phyloP scores from a whole-genome alignment of 495 filamentous ascomycete genomes.

The Darksidea phi region DNA sequence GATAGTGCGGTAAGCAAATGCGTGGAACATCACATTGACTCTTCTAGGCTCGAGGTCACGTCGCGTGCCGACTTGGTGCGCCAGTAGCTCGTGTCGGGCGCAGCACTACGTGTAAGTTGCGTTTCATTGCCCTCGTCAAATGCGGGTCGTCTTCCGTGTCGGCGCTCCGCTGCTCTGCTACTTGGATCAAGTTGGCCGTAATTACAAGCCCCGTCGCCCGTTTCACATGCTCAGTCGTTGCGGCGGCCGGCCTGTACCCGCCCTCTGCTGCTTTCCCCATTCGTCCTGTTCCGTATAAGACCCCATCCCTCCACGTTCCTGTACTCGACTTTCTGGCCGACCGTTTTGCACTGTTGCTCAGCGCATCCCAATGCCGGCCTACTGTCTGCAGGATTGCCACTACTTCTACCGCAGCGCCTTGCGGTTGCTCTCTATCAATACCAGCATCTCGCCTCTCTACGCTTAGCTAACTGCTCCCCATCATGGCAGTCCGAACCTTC shows the following conservation, averaged over 20 bases:
- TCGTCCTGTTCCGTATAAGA: conserved; percentile 37
- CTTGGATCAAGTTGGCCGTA: conserved; percentile 26
- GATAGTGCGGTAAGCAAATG: conserved; percentile 24
- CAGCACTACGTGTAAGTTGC: conserved; percentile 32
- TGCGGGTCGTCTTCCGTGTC: conserved; percentile 31
- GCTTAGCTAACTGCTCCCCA: conserved; percentile 51
- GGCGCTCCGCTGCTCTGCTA: conserved; percentile 28
- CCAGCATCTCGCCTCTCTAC: conserved; percentile 70
- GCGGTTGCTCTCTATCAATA: conserved; percentile 76
- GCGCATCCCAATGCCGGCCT: conserved; percentile 64
- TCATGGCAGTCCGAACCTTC: conserved; percentile 50
- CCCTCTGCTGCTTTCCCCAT: conserved; percentile 32
- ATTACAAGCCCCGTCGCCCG: conserved; percentile 33
- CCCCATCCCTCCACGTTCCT: conserved; percentile 11
- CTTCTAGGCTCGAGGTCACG: conserved; percentile 21
- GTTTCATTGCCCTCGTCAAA: conserved; percentile 27
- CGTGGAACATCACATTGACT: conserved; percentile 28
- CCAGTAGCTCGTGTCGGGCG: conserved; percentile 4
- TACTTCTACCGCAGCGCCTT: conserved; percentile 88
- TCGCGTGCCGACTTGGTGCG: neutral
- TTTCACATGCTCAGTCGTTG: conserved; percentile 31
- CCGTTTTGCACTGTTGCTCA: conserved; percentile 20
- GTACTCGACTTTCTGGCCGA: conserved; percentile 14
- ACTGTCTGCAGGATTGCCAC: conserved; percentile 83
- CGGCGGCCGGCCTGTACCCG: conserved; percentile 15